Conservation (phyloP, 2,329 filamentous ascomycete genomes). For the Fusarium subglutinans region DNA sequence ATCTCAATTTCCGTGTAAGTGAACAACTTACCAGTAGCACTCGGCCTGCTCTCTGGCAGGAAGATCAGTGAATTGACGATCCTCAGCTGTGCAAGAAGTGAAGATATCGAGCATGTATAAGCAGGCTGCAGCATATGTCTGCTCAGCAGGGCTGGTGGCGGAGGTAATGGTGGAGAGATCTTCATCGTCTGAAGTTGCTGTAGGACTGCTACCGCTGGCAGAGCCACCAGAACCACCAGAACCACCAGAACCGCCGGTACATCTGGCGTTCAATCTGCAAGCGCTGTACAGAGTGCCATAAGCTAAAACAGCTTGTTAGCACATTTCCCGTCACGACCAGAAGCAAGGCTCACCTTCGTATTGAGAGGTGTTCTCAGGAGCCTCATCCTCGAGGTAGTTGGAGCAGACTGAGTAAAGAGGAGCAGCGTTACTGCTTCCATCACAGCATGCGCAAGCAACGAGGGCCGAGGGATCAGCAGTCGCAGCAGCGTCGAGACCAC, state of each 20-base stretch:
- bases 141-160: slow-evolving; percentile 11
- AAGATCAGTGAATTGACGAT: slow-evolving; percentile 39
- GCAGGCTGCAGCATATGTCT: slow-evolving; percentile 40
- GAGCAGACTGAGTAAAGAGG: slow-evolving; percentile 44
- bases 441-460: slow-evolving; percentile 45
- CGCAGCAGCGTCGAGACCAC: slow-evolving; percentile 36
- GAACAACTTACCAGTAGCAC: slow-evolving; percentile 46
- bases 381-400: slow-evolving; percentile 40
- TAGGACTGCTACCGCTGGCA: background rate
- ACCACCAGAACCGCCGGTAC: slow-evolving; percentile 1
- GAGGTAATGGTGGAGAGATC: slow-evolving; percentile 18
- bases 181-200: slow-evolving; percentile 1
- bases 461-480: slow-evolving; percentile 38
- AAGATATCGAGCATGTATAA: slow-evolving; percentile 42
- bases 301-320: slow-evolving; percentile 35
- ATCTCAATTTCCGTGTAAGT: background rate
- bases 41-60: slow-evolving; percentile 42
- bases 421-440: slow-evolving; percentile 31
- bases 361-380: slow-evolving; percentile 31
- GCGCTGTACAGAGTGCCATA: slow-evolving; percentile 41
- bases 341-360: slow-evolving; percentile 36
- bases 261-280: slow-evolving; percentile 29
- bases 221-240: background rate
- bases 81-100: slow-evolving; percentile 38
- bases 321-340: too few species aligned